Conservation (phyloP, 2,329 filamentous ascomycete species). For the Hypoxylon sp. region DNA sequence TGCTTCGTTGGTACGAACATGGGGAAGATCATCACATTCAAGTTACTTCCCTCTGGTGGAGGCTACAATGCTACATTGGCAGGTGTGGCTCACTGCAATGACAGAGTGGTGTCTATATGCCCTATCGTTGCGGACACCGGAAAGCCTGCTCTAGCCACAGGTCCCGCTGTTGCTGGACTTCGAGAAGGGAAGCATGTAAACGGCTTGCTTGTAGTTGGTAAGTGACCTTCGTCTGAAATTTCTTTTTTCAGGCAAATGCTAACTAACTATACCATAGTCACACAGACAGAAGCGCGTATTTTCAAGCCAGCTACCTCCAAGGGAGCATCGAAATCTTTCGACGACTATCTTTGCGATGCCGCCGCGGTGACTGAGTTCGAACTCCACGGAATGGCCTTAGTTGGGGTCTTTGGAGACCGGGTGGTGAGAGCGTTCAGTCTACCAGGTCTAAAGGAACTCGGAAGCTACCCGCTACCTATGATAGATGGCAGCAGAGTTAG, state of each 20-base stretch:
- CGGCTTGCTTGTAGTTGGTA: slow-evolving; percentile 83
- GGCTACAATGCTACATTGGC: slow-evolving; percentile 81
- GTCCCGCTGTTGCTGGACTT: slow-evolving; percentile 80
- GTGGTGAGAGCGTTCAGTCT: slow-evolving; percentile 85
- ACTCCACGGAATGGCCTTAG: slow-evolving; percentile 81
- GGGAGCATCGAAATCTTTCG: slow-evolving; percentile 92
- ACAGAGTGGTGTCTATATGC: slow-evolving; percentile 79
- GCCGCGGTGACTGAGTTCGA: slow-evolving; percentile 83
- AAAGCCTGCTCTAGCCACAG: slow-evolving; percentile 81
- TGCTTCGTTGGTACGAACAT: slow-evolving; percentile 91
- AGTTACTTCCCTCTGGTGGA: slow-evolving; percentile 82
- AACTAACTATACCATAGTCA: slow-evolving; percentile 63
- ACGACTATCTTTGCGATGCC: slow-evolving; percentile 84
- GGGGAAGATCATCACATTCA: slow-evolving; percentile 90
- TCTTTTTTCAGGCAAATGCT: background rate
- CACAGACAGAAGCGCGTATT: slow-evolving; percentile 82
- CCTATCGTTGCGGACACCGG: slow-evolving; percentile 87
- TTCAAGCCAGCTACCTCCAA: slow-evolving; percentile 89
- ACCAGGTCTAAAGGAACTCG: slow-evolving; percentile 90
- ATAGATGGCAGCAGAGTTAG: slow-evolving; percentile 81
- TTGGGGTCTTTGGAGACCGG: slow-evolving; percentile 88
- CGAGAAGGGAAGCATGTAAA: slow-evolving; percentile 81
- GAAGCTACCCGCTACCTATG: slow-evolving; percentile 74
- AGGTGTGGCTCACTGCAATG: slow-evolving; percentile 77
- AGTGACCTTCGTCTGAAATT: slow-evolving; percentile 49